These are phyloP conservation scores for Pseudomonodictys pantanalensis DNA, from an alignment of 495 filamentous ascomycete species.

Conservation along the genomic window DNA sequence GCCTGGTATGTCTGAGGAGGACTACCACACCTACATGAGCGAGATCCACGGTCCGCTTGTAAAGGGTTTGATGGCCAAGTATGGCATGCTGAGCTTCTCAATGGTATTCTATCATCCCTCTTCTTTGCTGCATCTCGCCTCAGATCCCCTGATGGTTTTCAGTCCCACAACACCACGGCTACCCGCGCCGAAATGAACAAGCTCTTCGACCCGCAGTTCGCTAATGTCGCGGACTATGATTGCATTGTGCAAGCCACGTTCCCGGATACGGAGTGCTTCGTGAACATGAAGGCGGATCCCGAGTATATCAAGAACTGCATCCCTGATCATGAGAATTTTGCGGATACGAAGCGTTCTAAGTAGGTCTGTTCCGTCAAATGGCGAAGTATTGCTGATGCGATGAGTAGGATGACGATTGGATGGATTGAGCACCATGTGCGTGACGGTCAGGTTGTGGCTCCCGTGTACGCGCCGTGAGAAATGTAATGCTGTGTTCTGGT, in stretches of 20 bases:
- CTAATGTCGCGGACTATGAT: constrained; percentile 33
- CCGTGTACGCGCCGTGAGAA: neutral
- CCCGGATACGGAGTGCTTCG: constrained; percentile 26
- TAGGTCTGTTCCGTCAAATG: neutral
- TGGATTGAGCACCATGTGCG: constrained; percentile 26
- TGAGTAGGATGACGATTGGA: constrained; percentile 28
- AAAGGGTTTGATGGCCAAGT: constrained; percentile 34
- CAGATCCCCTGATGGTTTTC: neutral
- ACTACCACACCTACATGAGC: constrained; percentile 17
- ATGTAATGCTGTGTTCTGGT: no score
- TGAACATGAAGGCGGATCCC: constrained; percentile 36
- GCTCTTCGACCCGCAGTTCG: constrained; percentile 30
- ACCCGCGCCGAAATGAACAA: constrained; percentile 27
- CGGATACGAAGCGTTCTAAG: constrained; percentile 31
- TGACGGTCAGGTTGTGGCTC: constrained; percentile 18
- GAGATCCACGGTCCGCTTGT: constrained; percentile 24
- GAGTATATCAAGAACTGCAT: constrained; percentile 24
- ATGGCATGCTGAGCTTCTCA: constrained; percentile 28
- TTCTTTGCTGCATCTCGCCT: neutral
- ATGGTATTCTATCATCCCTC: constrained; percentile 18
- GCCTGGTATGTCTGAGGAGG: constrained; percentile 30
- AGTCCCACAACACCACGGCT: constrained; percentile 32
- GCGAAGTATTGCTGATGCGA: neutral
- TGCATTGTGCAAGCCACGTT: constrained; percentile 31
- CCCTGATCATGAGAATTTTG: constrained; percentile 37